Percentiles rank a stretch among this genome's conserved stretches.
Evolutionary conservation across 768 basidiomycete species (phyloP).

Genomic region (Austroboletus eburneus): DNA sequence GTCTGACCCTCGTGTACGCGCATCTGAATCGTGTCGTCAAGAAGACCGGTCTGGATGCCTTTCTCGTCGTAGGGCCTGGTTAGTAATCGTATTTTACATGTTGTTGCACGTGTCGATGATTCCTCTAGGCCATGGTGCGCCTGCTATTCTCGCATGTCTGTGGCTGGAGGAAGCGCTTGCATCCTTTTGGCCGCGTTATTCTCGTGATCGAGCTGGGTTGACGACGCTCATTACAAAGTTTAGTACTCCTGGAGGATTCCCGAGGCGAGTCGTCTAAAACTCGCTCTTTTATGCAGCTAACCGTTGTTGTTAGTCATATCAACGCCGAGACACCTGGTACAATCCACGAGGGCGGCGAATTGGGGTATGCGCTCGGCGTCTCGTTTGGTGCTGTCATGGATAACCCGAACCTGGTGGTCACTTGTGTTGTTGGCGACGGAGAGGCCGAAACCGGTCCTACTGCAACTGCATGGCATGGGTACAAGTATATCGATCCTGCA

Average conservation of each 20-base stretch:
- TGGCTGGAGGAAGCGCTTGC: constrained; percentile 79
- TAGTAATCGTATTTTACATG: constrained; percentile 1
- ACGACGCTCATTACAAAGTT: constrained; percentile 69
- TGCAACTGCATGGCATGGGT: constrained; percentile 77
- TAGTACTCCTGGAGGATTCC: constrained; percentile 80
- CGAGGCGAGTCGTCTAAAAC: constrained; percentile 46
- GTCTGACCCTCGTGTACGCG: constrained; percentile 66
- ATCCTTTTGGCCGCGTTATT: constrained; percentile 53
- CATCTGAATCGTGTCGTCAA: constrained; percentile 65
- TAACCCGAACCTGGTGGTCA: constrained; percentile 77
- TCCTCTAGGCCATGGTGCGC: constrained; percentile 70
- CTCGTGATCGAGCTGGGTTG: constrained; percentile 55
- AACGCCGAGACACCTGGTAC: constrained; percentile 85
- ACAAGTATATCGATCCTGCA: constrained; percentile 87
- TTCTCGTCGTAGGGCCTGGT: constrained; percentile 83
- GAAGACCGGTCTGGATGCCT: constrained; percentile 54
- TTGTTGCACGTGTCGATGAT: not conserved
- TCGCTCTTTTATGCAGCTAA: not conserved
- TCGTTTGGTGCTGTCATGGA: constrained; percentile 91
- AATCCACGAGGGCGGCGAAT: constrained; percentile 90
- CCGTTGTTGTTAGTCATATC: constrained; percentile 47
- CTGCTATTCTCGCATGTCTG: constrained; percentile 78
- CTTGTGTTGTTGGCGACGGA: constrained; percentile 84
- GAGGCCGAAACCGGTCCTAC: constrained; percentile 83
- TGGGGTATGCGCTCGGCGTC: constrained; percentile 84